Percentiles rank a stretch among this genome's conserved stretches.
Evolutionary conservation across 805 yeast species (phyloP).

Genomic region (Yamadazyma sp.): DNA sequence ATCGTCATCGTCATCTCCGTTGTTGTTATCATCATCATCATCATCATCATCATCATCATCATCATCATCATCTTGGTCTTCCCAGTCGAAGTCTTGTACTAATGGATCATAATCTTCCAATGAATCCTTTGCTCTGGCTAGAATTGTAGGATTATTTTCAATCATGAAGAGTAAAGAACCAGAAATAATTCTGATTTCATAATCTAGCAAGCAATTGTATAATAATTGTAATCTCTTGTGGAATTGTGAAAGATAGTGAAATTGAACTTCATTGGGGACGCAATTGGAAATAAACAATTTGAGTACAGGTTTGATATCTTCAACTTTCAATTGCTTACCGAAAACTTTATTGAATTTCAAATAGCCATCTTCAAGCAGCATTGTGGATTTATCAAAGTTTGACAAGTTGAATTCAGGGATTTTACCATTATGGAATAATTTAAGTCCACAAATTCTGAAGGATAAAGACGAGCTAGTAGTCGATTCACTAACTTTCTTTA

Average conservation of each 20-base stretch:
- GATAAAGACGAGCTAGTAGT: conserved; percentile 83
- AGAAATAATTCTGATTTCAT: conserved; percentile 65
- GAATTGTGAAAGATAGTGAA: conserved; percentile 32
- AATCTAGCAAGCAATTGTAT: conserved; percentile 58
- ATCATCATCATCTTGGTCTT: conserved; percentile 6
- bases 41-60: conserved; percentile 7
- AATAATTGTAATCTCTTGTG: conserved; percentile 61
- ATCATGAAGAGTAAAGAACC: conserved; percentile 70
- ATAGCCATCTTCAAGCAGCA: conserved; percentile 33
- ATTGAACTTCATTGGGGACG: conserved; percentile 1
- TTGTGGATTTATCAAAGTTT: conserved; percentile 1
- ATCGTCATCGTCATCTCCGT: conserved; percentile 35
- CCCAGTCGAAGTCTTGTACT: conserved; percentile 14
- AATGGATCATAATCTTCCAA: conserved; percentile 38
- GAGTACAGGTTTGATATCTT: conserved; percentile 46
- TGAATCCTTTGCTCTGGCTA: conserved; percentile 1
- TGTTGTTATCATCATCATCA: conserved; percentile 19
- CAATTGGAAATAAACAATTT: conserved; percentile 38
- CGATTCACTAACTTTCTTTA: conserved; percentile 56
- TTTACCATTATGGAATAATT: conserved; percentile 29
- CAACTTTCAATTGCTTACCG: conserved; percentile 58
- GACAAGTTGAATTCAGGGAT: conserved; percentile 5
- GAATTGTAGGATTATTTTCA: conserved; percentile 53
- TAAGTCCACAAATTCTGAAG: conserved; percentile 89
- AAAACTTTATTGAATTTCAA: conserved; percentile 58